A percentile compares a stretch with the other conserved stretches of the same genome.
These are phyloP conservation scores for Aspergillus pseudotamarii DNA, from an alignment of 2,329 filamentous ascomycete genomes.

Conservation along the genomic window DNA sequence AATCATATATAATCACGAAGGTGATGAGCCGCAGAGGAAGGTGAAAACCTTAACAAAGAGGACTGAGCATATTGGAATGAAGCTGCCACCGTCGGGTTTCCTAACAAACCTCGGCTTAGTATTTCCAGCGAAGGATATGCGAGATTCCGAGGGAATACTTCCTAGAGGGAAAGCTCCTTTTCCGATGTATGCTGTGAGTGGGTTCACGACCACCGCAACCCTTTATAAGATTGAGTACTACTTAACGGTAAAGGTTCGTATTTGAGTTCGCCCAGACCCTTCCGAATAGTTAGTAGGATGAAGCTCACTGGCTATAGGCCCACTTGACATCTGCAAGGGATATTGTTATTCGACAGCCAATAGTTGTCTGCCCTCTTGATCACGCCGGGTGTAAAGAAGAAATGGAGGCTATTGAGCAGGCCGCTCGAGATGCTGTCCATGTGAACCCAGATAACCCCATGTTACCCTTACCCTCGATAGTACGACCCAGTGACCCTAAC, in stretches of 20 bases:
- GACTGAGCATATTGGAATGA: slow-evolving; percentile 77
- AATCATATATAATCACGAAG: slow-evolving; percentile 97
- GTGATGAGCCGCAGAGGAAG: slow-evolving; percentile 90
- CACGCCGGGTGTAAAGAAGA: slow-evolving; percentile 96
- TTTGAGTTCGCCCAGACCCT: neutral
- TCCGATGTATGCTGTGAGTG: slow-evolving; percentile 82
- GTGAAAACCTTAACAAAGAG: slow-evolving; percentile 84
- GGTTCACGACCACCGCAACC: slow-evolving; percentile 90
- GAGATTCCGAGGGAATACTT: slow-evolving; percentile 85
- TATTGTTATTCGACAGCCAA: slow-evolving; percentile 84
- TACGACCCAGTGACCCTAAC: slow-evolving; percentile 73
- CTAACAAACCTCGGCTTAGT: slow-evolving; percentile 89
- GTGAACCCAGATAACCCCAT: slow-evolving; percentile 90
- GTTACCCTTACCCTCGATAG: slow-evolving; percentile 82
- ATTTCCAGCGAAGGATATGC: slow-evolving; percentile 85
- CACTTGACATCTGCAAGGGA: slow-evolving; percentile 85
- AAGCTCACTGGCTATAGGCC: slow-evolving; percentile 59
- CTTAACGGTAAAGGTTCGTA: slow-evolving; percentile 81
- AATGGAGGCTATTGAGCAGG: slow-evolving; percentile 97
- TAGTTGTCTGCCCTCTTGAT: slow-evolving; percentile 93
- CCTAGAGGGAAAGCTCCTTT: slow-evolving; percentile 83
- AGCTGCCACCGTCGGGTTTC: slow-evolving; percentile 87
- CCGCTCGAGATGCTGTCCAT: slow-evolving; percentile 86
- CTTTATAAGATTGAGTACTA: slow-evolving; percentile 99
- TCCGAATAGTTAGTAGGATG: neutral